Evolutionary conservation across 2,329 filamentous ascomycete genomes (phyloP).

Genomic region (Trichoderma guizhouense): DNA sequence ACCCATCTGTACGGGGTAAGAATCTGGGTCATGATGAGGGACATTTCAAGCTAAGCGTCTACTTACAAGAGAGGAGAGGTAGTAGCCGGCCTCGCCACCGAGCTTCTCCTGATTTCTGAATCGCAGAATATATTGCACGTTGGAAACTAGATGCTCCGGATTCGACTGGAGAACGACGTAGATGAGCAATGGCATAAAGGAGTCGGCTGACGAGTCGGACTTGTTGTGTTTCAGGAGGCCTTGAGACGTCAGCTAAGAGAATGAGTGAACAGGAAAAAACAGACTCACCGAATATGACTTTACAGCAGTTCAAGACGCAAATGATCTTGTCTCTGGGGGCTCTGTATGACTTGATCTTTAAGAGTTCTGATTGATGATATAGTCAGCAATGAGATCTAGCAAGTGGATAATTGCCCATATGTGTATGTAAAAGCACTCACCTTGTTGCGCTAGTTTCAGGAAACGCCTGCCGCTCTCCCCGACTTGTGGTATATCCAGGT

Average conservation of each 20-base stretch:
- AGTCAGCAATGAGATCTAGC: neutral
- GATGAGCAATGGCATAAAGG: conserved; percentile 91
- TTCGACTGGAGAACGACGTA: conserved; percentile 94
- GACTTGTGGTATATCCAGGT: conserved; percentile 85
- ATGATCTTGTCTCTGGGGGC: conserved; percentile 99
- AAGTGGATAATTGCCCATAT: conserved; percentile 18
- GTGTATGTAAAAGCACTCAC: conserved; percentile 37
- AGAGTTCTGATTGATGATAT: conserved; percentile 59
- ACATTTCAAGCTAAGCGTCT: neutral
- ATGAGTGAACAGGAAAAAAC: neutral
- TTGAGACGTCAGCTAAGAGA: conserved; percentile 31
- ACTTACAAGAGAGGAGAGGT: conserved; percentile 83
- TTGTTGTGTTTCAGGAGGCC: conserved; percentile 88
- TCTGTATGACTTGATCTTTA: conserved; percentile 95
- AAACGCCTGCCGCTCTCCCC: conserved; percentile 86
- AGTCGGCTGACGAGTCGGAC: conserved; percentile 91
- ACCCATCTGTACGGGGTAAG: conserved; percentile 60
- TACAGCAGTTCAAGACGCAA: conserved; percentile 97
- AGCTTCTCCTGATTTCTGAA: conserved; percentile 98
- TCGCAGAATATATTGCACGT: conserved; percentile 95
- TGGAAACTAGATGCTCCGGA: conserved; percentile 91
- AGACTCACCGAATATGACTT: conserved; percentile 86
- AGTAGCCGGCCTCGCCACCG: conserved; percentile 96
- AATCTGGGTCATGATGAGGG: neutral
- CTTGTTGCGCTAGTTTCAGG: conserved; percentile 82